Evolutionary conservation across 2,329 filamentous ascomycete species (phyloP), one percentile per base, ranked within the genome.

Genomic region (Davidsoniella australis): DNA sequence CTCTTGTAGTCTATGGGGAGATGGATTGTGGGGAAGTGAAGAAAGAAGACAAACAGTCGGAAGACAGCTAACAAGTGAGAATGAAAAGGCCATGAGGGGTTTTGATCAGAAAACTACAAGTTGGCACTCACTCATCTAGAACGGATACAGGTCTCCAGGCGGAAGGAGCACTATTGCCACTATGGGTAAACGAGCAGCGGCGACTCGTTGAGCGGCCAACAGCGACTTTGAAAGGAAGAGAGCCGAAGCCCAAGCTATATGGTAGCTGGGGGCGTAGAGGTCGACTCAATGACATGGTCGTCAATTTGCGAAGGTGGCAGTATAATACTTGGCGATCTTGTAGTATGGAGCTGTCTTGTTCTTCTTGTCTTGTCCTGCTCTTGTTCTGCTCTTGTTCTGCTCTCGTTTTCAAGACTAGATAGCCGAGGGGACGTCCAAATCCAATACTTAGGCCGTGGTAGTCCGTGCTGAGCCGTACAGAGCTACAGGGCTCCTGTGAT

Each of bases 61-160:
- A 8, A 24, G 20, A 47, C n/a, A 41, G 38, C 8, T 9, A 17
- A 33, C 46, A 26, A 14, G 23, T 12, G 8, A 12, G 29, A 9
- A 33, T 3, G 29, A 33, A 23, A 33, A 12, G 29, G 8, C 8
- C 29, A 33, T 2, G 12, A 33, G 8, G 29, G 29, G 29, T 3
- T 9, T 33, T 33, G 29, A 4, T 12, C 29, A 33, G 29, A 33
- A 12, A 9, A 33, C 12, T 12, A 10, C 29, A 33, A 33, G 8
- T 33, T 12, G 9, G 29, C 29, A 58, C 72, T 57, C 66, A 81
- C 77, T 81, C 76, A 60, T 81, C 77, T 14, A 81, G 63, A 20
- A 78, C 72, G 52, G 75, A 75, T 46, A 77, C 72, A 3, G 77
- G 76, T 53, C 78, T 70, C 77, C 76, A 81, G 63, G 71, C 68